These are phyloP conservation scores for Aspergillus unguis DNA, from an alignment of 2,329 filamentous ascomycete species.

Conservation along the genomic window DNA sequence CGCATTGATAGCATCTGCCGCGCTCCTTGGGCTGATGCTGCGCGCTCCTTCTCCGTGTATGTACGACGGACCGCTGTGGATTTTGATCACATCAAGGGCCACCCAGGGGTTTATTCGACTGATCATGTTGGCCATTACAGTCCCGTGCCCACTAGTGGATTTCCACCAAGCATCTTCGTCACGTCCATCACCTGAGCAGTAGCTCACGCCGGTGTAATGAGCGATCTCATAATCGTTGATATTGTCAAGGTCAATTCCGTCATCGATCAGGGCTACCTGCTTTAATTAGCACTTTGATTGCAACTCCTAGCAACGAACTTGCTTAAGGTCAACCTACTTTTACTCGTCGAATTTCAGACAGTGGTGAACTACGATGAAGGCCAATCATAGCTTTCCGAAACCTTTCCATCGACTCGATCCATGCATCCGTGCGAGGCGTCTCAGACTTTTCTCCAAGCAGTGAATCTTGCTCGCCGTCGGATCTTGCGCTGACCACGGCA, in stretches of 20 bases:
- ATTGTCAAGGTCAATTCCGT: constrained; percentile 3
- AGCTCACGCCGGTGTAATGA: constrained; percentile 1
- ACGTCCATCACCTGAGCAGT: not conserved
- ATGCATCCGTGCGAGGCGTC: not conserved
- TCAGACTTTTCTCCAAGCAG: not conserved
- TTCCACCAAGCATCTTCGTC: constrained; percentile 2
- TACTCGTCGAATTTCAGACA: not conserved
- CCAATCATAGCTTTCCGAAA: not conserved
- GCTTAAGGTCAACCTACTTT: not conserved
- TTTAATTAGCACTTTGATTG: not conserved
- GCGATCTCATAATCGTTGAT: not conserved
- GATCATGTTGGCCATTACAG: constrained; percentile 10
- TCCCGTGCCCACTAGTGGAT: constrained; percentile 3
- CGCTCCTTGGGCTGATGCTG: constrained; percentile 4
- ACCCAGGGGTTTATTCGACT: constrained; percentile 4
- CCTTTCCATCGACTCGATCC: constrained; percentile 1
- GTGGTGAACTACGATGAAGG: not conserved
- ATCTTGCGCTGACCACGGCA: not conserved
- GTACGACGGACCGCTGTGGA: constrained; percentile 1
- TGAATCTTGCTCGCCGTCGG: not conserved
- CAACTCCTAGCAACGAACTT: not conserved
- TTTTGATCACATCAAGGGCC: not conserved
- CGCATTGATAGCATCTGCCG: constrained; percentile 1
- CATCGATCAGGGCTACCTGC: constrained; percentile 5
- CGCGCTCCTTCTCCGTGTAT: constrained; percentile 2